Evolutionary conservation across 345 rosid species (phyloP), one percentile per base, ranked within the genome.

Genomic region (Euphorbia lathyris): DNA sequence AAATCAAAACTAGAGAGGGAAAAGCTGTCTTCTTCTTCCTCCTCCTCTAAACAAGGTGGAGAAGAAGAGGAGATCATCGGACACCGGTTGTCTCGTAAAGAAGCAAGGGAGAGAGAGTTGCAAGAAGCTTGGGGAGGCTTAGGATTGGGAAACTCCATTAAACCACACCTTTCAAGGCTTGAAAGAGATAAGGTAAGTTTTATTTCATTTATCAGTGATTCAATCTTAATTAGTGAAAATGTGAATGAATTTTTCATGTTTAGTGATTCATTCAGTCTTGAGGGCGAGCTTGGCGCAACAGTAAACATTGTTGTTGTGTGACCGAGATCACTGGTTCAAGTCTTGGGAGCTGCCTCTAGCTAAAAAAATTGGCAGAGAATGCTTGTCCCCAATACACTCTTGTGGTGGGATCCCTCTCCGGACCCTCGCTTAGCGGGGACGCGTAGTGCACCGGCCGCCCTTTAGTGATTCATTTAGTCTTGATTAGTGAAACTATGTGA

Each of bases 101-200:
- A 86, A 80, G 89, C 85, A 50, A 83, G 90, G 72, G 92, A 88
- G 10, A 88, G 76, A 78, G 99, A 95, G 81, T 73, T 95, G 83
- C 86, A 80, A 75, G 96, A 87, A 80, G 84, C 89, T 70, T 89
- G 98, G 98, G 96, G 93, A 74, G 99, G 98, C 55, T 70, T 95
- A 51, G 86, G 92, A 77, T 85, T 95, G 29, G 96, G 91, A 9
- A 88, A 92, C 70, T 86, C 91, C 23, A 78, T 92, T 38, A 76
- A 66, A 38, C 92, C 92, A 6, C 92, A 84, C 77, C 58, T 85
- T 32, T 92, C 97, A 36, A 92, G 81, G 77, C 96, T 95, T 19
- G 92, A 92, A 80, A 70, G 79, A 76, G 98, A 95, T 25, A 95
- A 95, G 91, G 98, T 77, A 82, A 77, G 86, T 57, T 34, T n/a